A percentile compares a stretch with the other conserved stretches of the same genome.
phyloP scores from a whole-genome alignment of 495 filamentous ascomycete genomes.

The Monascus purpureus region DNA sequence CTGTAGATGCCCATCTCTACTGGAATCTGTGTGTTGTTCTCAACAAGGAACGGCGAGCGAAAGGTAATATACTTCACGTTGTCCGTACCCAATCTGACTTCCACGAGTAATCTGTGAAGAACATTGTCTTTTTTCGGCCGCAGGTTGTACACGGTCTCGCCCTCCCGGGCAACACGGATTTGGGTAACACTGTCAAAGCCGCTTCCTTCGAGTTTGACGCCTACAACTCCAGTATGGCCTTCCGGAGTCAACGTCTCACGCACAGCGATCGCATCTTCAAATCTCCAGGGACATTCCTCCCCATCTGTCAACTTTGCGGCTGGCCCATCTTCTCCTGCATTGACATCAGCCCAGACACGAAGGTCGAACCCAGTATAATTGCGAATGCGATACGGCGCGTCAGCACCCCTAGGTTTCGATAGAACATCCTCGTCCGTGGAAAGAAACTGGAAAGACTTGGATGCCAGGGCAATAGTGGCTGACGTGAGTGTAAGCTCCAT shows the following conservation, averaged over 20 bases:
- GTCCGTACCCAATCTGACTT: constrained; percentile 77
- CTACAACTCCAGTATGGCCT: constrained; percentile 58
- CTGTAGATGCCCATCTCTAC: constrained; percentile 91
- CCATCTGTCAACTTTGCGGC: constrained; percentile 79
- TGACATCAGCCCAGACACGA: constrained; percentile 62
- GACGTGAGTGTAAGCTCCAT: constrained; percentile 89
- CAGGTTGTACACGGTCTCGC: constrained; percentile 76
- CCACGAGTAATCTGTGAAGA: constrained; percentile 79
- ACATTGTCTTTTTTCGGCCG: constrained; percentile 70
- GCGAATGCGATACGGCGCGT: constrained; percentile 84
- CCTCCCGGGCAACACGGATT: constrained; percentile 85
- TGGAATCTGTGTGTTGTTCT: constrained; percentile 94
- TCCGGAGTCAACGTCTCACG: constrained; percentile 83
- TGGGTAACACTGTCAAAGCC: constrained; percentile 82
- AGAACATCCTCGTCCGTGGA: constrained; percentile 83
- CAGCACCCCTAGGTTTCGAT: constrained; percentile 79
- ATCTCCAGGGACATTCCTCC: constrained; percentile 86
- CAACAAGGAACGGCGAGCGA: constrained; percentile 86
- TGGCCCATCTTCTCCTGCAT: constrained; percentile 43
- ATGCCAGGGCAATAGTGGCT: constrained; percentile 82
- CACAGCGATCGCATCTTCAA: constrained; percentile 88
- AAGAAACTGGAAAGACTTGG: constrained; percentile 85
- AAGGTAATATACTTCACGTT: constrained; percentile 98
- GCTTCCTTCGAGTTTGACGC: constrained; percentile 77
- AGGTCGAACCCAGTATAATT: constrained; percentile 93